Evolutionary conservation across 192 early-diverging fungal species (phyloP), one percentile per base, ranked within the genome.

Genomic region (Backusella morwellensis): DNA sequence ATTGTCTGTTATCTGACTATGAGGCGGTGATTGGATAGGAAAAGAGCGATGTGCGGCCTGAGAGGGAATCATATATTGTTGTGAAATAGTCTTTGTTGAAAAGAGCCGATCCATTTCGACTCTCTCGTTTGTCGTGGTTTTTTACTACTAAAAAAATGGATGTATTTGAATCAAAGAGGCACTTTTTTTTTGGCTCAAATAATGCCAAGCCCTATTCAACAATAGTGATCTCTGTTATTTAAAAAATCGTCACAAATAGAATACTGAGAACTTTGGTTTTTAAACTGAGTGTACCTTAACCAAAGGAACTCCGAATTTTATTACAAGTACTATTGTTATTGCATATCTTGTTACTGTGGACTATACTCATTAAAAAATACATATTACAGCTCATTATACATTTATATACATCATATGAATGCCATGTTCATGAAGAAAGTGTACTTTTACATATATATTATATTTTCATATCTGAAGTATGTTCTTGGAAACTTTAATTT

Each of bases 161-260:
- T 68, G 5, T n/a, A 68, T 32, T 23, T 26, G 29, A 32, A 36
- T 68, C 67, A 34, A 68, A 68, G 67, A 17, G 4, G 29, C n/a
- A n/a, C 17, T 35, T 34, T 68, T 68, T 68, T 34, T 29, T 35
- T n/a, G 67, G 67, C 29, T 19, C 34, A n/a, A 36, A 36, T 17
- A 68, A 68, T 68, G 67, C 67, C 67, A 68, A 68, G 67, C 36
- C 36, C 68, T 70, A 23, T 70, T 21, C n/a, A 70, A 41, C 6
- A 70, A 38, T 38, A 12, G 19, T 35, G 15, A 40, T 29, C 35
- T 38, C n/a, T 36, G 35, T 69, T 35, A 69, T 40, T 70, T 70
- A 70, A 70, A 72, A 23, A 72, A 47, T 44, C 70, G 70, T 47
- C 70, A 47, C 70, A 72, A 35, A 72, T 72, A 21, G 70, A 71